A percentile compares a stretch with the other conserved stretches of the same genome.
Evolutionary conservation across 1,284 basidiomycete species (phyloP).

Genomic region (Ganoderma boninense): DNA sequence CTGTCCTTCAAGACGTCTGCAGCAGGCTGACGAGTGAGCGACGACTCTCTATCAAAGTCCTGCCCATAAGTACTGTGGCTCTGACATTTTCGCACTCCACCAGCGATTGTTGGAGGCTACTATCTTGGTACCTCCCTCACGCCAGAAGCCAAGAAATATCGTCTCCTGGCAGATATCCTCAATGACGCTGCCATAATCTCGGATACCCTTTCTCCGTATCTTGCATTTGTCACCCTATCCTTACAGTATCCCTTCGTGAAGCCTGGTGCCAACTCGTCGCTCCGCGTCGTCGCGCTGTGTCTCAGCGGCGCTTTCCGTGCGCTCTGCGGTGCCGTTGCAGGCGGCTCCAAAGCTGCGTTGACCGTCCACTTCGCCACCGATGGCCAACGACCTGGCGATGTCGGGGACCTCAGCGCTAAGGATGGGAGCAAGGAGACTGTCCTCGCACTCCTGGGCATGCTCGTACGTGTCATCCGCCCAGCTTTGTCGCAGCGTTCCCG

Average conservation of each 20-base stretch:
- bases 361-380: constrained; percentile 70
- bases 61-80: neutral
- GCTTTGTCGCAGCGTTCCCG: neutral
- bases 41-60: too few relatives aligned
- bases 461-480: constrained; percentile 53
- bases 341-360: constrained; percentile 74
- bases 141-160: constrained; percentile 75
- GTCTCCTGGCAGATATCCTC: constrained; percentile 73
- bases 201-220: constrained; percentile 66
- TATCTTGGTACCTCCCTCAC: constrained; percentile 68
- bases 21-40: constrained; percentile 67
- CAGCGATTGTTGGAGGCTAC: constrained; percentile 71
- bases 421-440: constrained; percentile 77
- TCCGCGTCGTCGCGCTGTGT: constrained; percentile 61
- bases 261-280: constrained; percentile 40
- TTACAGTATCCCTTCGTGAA: constrained; percentile 30
- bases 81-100: neutral
- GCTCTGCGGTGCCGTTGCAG: constrained; percentile 66
- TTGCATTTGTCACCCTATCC: constrained; percentile 39
- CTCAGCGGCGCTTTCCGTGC: constrained; percentile 64
- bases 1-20: constrained; percentile 68
- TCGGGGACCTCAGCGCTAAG: constrained; percentile 76
- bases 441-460: constrained; percentile 68
- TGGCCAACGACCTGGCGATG: constrained; percentile 54
- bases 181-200: constrained; percentile 68